Base-by-base conservation (phyloP, 306 rosid genomes). In the Vachellia pachyceras region DNA sequence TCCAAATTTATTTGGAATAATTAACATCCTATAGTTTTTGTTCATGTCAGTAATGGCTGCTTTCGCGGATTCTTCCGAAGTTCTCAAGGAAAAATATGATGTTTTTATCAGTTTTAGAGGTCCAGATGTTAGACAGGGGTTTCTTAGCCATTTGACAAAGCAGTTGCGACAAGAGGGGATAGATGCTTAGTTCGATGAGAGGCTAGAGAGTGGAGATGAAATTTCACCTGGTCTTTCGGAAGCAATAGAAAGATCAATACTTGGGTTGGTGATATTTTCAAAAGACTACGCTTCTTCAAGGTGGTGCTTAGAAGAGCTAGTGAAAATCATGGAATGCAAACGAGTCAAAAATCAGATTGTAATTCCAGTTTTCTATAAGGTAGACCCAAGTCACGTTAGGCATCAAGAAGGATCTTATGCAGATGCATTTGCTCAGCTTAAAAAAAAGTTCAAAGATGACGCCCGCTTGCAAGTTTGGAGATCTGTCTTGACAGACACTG, bases 291-390 rank as follows among this genome's bases (percentile, higher is more conserved):
- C 79, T 60, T 23, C 79, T 60, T 76, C 71, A 42, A 76, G 11
- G n/a, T 61, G 71, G 71, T 76, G 71, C 42, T 42, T 76, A 39
- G 45, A 76, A 3, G 79, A 76, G 33, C 71, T 76, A 6, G 69
- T 13, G 5, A 40, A 58, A 57, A 41, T 57, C n/a, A 57, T 75
- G 2, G 69, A 75, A 23, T 75, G 79, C 42, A 75, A 23, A 12
- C 3, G 0, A 25, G 44, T 1, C 3, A 8, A 8, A 2, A 7
- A 7, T 7, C 79, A 44, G 3, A 40, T 41, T 22, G 79, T 75
- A 23, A 15, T 75, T 58, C 79, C 58, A 3, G 17, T 75, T 41
- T 75, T 75, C 44, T 60, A 41, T 14, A 15, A 75, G 1, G 10
- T 60, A 7, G 70, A 75, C 3, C 79, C 79, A 6, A 22, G 57